phyloP scores from a whole-genome alignment of 495 filamentous ascomycete species.

The Talaromyces stipitatus region DNA sequence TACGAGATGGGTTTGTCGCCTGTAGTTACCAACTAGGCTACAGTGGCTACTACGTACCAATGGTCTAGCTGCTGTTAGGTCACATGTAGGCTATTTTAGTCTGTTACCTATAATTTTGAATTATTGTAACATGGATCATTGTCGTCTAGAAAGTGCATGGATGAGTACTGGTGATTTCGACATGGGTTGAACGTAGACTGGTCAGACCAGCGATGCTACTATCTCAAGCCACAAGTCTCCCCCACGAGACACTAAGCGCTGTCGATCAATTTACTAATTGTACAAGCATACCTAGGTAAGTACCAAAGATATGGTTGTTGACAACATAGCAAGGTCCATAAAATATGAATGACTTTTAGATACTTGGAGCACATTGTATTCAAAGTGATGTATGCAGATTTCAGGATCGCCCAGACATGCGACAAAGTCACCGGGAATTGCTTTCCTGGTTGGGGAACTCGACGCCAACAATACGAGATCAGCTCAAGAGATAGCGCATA shows the following conservation, averaged over 20 bases:
- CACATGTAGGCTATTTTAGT: not conserved
- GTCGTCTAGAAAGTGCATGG: not conserved
- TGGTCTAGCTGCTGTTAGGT: not conserved
- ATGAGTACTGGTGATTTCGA: not conserved
- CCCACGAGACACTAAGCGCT: not conserved
- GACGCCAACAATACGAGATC: too few species aligned
- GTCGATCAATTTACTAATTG: not conserved
- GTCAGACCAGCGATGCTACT: not conserved
- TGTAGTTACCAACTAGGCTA: too few species aligned
- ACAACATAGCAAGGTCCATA: not conserved
- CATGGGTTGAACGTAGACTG: not conserved
- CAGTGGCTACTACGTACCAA: not conserved
- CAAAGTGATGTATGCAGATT: not conserved
- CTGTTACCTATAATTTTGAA: not conserved
- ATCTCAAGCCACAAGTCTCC: conserved; percentile 1
- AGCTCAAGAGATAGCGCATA: too few species aligned
- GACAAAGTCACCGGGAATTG: not conserved
- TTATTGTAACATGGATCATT: conserved; percentile 2
- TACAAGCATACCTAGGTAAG: not conserved
- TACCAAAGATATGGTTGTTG: not conserved
- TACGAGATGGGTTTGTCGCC: too few species aligned
- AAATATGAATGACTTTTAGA: not conserved
- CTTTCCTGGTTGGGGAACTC: not conserved
- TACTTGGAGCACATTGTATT: not conserved
- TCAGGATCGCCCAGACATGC: not conserved